phyloP scores from a whole-genome alignment of 768 basidiomycete genomes.

The Kwoniella sp. region DNA sequence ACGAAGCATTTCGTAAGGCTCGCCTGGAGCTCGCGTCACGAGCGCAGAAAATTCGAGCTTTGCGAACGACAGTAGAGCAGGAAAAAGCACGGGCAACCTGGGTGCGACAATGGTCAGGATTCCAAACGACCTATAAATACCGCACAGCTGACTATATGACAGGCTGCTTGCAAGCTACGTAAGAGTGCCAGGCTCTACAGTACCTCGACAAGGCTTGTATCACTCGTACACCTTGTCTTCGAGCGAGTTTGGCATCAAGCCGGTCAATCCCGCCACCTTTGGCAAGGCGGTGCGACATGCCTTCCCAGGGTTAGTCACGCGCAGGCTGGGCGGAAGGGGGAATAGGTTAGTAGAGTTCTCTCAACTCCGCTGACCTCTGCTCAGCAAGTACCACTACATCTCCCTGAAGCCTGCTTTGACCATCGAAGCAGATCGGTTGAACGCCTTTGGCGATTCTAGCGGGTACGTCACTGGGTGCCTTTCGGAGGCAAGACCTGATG shows the following conservation, averaged over 20 bases:
- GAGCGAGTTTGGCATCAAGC: constrained; percentile 86
- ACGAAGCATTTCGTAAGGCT: constrained; percentile 13
- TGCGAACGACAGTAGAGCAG: constrained; percentile 8
- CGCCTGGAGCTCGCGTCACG: not conserved
- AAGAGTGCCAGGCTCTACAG: constrained; percentile 54
- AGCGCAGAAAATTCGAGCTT: not conserved
- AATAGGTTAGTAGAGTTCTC: constrained; percentile 52
- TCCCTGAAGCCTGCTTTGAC: constrained; percentile 27
- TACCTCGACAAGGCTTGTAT: constrained; percentile 88
- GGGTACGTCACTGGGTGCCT: constrained; percentile 30
- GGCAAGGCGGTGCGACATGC: constrained; percentile 91
- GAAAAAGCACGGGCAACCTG: constrained; percentile 30
- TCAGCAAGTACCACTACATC: constrained; percentile 79
- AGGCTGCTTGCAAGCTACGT: constrained; percentile 35
- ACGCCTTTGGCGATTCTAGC: constrained; percentile 39
- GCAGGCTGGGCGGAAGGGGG: constrained; percentile 83
- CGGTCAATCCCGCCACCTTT: constrained; percentile 91
- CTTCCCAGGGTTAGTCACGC: constrained; percentile 91
- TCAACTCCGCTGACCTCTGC: not conserved
- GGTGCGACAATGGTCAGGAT: constrained; percentile 32
- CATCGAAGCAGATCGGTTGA: constrained; percentile 43
- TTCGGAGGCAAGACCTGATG: too few species aligned
- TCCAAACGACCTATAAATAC: not conserved
- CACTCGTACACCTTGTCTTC: constrained; percentile 87
- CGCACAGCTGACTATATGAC: not conserved